Conservation (phyloP, 225 moss, liverwort and hornwort genomes). For the Neckera pumila region DNA sequence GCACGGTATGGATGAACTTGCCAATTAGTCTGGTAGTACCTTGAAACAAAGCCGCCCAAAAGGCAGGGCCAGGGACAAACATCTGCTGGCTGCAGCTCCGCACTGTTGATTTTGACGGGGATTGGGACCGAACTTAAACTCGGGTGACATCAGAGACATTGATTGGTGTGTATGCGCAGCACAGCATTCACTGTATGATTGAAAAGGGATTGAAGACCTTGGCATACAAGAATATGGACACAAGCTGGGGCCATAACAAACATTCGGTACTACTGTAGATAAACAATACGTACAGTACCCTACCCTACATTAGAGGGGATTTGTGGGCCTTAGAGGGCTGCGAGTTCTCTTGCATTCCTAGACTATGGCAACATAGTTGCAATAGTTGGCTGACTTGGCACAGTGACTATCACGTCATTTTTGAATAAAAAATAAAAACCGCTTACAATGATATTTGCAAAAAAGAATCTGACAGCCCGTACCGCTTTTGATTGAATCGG, state of each 20-base stretch:
- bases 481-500: no score
- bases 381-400: no score
- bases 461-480: no score
- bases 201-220: background rate
- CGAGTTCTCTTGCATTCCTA: no score
- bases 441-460: no score
- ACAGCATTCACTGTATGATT: background rate
- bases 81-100: background rate
- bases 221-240: background rate
- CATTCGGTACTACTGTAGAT: background rate
- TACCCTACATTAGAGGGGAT: no score
- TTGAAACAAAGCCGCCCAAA: background rate
- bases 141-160: background rate
- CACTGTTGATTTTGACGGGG: background rate
- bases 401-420: no score
- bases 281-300: no score
- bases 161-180: background rate
- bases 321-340: no score
- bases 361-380: no score
- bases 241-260: background rate
- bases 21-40: background rate
- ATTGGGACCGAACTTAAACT: background rate
- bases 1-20: background rate
- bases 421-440: no score
- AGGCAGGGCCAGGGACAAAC: background rate